phyloP scores from a whole-genome alignment of 2,329 filamentous ascomycete species.

The Chaetomium globosum region DNA sequence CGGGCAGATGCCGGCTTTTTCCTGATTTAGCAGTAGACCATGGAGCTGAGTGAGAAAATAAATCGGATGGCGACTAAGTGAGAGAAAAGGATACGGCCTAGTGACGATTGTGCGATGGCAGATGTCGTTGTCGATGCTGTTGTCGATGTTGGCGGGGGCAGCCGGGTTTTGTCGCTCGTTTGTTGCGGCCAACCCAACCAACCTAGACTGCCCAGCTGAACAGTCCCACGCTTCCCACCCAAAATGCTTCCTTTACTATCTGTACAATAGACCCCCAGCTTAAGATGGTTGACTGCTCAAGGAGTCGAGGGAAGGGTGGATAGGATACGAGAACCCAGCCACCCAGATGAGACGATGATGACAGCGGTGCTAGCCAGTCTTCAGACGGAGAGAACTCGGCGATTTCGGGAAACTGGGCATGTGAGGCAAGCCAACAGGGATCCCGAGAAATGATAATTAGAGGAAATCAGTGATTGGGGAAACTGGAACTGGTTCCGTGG shows the following conservation, averaged over 20 bases:
- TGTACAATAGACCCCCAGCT: background rate
- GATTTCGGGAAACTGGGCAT: background rate
- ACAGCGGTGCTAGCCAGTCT: background rate
- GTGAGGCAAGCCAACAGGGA: slow-evolving; percentile 3
- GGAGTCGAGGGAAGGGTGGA: background rate
- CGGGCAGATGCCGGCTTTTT: slow-evolving; percentile 2
- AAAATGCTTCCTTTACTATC: too few species aligned
- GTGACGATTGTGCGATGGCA: background rate
- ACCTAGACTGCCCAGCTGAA: background rate
- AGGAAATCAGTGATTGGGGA: slow-evolving; percentile 1
- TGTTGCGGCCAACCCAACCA: background rate
- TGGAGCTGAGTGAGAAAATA: background rate
- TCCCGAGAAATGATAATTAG: background rate
- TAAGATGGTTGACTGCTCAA: background rate
- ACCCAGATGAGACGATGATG: background rate
- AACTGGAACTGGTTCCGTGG: background rate
- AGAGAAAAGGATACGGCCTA: background rate
- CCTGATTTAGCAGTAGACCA: slow-evolving; percentile 5
- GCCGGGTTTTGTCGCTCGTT: background rate
- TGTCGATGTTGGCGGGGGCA: background rate
- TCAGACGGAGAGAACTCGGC: slow-evolving; percentile 2
- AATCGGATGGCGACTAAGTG: background rate
- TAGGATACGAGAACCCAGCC: background rate
- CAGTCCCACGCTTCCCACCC: background rate
- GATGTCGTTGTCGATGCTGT: background rate